These are phyloP conservation scores for Cystoisospora suis DNA, from an alignment of 169 alveolate genomes.

Conservation along the genomic window DNA sequence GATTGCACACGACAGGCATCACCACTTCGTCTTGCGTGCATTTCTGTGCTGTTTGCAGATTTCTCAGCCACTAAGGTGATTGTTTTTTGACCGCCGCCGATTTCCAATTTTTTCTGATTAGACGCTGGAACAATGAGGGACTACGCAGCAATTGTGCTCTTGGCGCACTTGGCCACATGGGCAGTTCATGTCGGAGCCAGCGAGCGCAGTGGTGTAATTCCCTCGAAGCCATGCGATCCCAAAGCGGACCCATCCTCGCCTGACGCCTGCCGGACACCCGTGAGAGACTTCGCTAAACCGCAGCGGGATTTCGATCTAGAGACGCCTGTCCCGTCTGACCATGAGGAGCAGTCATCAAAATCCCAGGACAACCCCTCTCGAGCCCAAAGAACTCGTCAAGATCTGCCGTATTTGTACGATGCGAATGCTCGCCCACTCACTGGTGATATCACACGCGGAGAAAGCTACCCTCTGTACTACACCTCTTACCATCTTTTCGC, in stretches of 20 bases:
- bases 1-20: no score
- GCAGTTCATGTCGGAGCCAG: neutral
- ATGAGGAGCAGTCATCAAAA: no score
- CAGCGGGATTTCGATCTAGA: neutral
- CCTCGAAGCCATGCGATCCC: neutral
- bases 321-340: no score
- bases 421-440: neutral
- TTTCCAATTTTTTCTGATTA: no score
- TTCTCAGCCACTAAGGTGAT: no score
- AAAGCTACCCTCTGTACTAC: conserved; percentile 12
- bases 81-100: no score
- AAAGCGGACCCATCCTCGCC: neutral
- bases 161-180: no score
- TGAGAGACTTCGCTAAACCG: neutral
- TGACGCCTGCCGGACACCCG: neutral
- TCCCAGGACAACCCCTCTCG: neutral
- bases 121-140: no score
- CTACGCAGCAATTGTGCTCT: no score
- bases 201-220: conserved; percentile 12
- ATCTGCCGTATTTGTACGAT: neutral
- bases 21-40: no score
- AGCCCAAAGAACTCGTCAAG: neutral
- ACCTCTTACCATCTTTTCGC: conserved; percentile 16
- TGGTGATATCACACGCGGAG: neutral
- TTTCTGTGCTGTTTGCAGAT: no score